Percentiles rank a stretch among this genome's conserved stretches.
phyloP scores from a whole-genome alignment of 2,329 filamentous ascomycete species.

The Dactylellina drechsleri region DNA sequence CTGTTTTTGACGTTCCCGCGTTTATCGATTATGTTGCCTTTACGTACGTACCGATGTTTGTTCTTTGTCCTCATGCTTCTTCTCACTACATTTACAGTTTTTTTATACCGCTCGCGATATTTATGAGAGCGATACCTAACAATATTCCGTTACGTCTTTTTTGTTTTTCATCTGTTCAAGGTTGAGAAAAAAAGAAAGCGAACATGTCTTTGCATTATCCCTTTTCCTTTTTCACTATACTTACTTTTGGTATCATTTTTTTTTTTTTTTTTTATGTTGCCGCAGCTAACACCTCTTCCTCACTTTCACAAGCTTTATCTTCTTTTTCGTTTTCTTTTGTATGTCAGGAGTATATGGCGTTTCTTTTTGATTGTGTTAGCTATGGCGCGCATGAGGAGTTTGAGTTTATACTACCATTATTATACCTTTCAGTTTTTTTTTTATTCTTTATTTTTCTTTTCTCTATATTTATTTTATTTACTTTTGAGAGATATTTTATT shows the following conservation, averaged over 20 bases:
- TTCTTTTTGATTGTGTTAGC: constrained; percentile 9
- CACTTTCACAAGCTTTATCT: constrained; percentile 3
- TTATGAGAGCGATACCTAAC: constrained; percentile 32
- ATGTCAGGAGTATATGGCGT: constrained; percentile 49
- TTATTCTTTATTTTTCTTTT: constrained; percentile 18
- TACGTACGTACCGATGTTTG: constrained; percentile 28
- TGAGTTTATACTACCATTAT: background rate
- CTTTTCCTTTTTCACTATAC: constrained; percentile 1
- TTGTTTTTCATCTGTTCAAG: constrained; percentile 6
- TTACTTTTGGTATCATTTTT: background rate
- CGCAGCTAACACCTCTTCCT: too few relatives aligned
- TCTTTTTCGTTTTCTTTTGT: constrained; percentile 23
- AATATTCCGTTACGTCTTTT: constrained; percentile 1
- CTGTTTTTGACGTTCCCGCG: constrained; percentile 7
- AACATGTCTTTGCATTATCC: constrained; percentile 30
- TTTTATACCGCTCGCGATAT: constrained; percentile 14
- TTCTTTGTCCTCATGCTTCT: constrained; percentile 22
- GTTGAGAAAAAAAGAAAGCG: constrained; percentile 27
- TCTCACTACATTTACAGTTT: constrained; percentile 5
- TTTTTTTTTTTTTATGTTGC: too few relatives aligned
- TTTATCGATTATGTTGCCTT: background rate
- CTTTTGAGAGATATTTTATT: background rate
- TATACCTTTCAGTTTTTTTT: background rate
- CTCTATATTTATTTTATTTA: constrained; percentile 9
- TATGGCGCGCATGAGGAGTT: constrained; percentile 47